phyloP scores from a whole-genome alignment of 2,329 filamentous ascomycete genomes.

The Fusarium piperis region DNA sequence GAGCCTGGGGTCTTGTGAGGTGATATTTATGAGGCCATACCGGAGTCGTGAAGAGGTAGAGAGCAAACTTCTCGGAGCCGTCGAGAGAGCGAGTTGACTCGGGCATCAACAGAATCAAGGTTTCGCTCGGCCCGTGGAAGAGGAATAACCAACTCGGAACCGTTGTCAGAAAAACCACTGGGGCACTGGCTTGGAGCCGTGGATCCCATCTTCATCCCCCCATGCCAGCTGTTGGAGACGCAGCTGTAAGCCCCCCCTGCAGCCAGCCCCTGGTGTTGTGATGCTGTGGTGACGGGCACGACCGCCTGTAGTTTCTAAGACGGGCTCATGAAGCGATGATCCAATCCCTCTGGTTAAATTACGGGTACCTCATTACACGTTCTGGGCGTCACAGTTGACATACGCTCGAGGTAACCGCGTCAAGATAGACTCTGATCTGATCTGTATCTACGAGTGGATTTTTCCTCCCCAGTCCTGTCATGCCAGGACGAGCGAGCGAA shows the following conservation, averaged over 20 bases:
- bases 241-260: not conserved
- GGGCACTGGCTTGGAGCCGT: slow-evolving; percentile 1
- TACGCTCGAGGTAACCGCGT: not conserved
- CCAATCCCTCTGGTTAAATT: not conserved
- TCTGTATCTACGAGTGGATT: slow-evolving; percentile 20
- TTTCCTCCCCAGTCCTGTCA: not conserved
- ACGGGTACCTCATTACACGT: not conserved
- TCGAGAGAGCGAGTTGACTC: not conserved
- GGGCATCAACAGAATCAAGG: not conserved
- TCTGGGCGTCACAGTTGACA: not conserved
- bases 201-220: not conserved
- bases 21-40: not conserved
- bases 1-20: not conserved
- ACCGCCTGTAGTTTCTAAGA: not conserved
- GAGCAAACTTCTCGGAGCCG: not conserved
- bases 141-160: slow-evolving; percentile 7
- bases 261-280: slow-evolving; percentile 3
- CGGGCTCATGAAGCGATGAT: slow-evolving; percentile 12
- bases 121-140: not conserved
- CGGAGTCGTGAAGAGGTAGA: not conserved
- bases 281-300: slow-evolving; percentile 1
- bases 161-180: slow-evolving; percentile 3
- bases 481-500: not conserved
- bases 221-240: slow-evolving; percentile 2
- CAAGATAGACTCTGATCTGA: slow-evolving; percentile 8